Base-by-base conservation (phyloP, 345 rosid genomes). In the Fremontodendron californicum region DNA sequence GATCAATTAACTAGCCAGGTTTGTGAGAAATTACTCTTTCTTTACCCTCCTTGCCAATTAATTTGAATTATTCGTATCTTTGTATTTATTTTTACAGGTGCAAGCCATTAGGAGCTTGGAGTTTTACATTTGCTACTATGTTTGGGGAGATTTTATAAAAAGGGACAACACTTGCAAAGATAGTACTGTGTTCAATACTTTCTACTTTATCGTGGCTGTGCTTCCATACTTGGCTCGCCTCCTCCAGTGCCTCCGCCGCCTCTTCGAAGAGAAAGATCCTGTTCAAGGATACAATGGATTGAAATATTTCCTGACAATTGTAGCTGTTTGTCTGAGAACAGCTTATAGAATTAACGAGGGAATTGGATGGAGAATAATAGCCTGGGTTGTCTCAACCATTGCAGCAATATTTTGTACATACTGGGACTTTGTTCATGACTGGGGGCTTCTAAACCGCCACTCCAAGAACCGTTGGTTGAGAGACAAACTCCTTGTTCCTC, bases 1-100 rank as follows among this genome's bases (percentile, higher is more conserved):
- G 97, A 90, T 79, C 94, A 92, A 39, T 49, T 92, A 8, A 90
- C 94, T 58, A 90, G 94, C 83, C 94, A 90, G 90, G 92, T 91
- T 45, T 37, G 46, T 65, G 0, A 29, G 19, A 29, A 61, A 58
- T 11, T 58, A 25, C 13, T 23, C 15, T 58, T 3, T 16, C 19
- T 12, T 27, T 23, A 57, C 62, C 33, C 33, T 23, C 6, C 1
- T 57, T 57, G 15, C 40, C 7, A 29, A 29, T 1, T 2, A 29
- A 61, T 13, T 13, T 60, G 37, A 60, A 60, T 35, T 4, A 9
- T 12, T 37, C 70, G 37, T 7, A 65, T 39, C 70, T 27, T 39
- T 65, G 19, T 29, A 31, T 29, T 63, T 2, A 18, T 16, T 39
- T 9, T 39, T 79, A 45, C 46, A 87, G 92, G 93, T 89, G 49